Evolutionary conservation across 495 filamentous ascomycete genomes (phyloP).

Genomic region (Penicillium psychrofluorescens): DNA sequence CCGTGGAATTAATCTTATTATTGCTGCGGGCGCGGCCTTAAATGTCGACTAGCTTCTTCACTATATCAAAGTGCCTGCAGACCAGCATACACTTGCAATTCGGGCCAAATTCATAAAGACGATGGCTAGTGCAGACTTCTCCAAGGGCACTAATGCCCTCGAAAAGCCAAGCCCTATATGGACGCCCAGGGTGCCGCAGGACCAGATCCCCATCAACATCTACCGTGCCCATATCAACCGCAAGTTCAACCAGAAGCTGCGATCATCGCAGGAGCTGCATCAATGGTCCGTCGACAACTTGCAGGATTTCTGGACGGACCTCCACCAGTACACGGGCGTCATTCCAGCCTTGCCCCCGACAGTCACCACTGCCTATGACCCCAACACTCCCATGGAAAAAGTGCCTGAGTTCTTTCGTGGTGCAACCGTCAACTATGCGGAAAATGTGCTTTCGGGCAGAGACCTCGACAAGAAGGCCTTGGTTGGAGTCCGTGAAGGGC

Average conservation of each 20-base stretch:
- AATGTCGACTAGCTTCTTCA: no score
- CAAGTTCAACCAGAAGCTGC: slow-evolving; percentile 9
- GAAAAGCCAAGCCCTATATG: slow-evolving; percentile 6
- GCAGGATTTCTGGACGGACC: slow-evolving; percentile 14
- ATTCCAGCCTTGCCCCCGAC: slow-evolving; percentile 31
- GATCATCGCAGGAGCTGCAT: slow-evolving; percentile 12
- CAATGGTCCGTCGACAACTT: slow-evolving; percentile 11
- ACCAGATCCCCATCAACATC: slow-evolving; percentile 13
- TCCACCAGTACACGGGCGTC: slow-evolving; percentile 11
- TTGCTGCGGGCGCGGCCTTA: no score
- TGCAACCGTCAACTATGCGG: slow-evolving; percentile 64
- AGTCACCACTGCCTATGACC: slow-evolving; percentile 47
- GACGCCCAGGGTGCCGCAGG: slow-evolving; percentile 4
- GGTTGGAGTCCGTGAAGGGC: slow-evolving; percentile 60
- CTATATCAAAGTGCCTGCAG: no score
- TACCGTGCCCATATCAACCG: slow-evolving; percentile 15
- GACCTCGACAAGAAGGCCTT: slow-evolving; percentile 49
- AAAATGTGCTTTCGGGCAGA: slow-evolving; percentile 53
- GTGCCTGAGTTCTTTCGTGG: slow-evolving; percentile 54
- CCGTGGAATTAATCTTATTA: neutral
- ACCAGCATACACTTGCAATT: no score
- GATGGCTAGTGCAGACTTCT: no score
- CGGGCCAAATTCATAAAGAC: no score
- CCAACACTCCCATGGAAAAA: slow-evolving; percentile 49
- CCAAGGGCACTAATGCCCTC: neutral